phyloP scores from a whole-genome alignment of 2,329 filamentous ascomycete genomes.

The Fragosphaeria purpurea region DNA sequence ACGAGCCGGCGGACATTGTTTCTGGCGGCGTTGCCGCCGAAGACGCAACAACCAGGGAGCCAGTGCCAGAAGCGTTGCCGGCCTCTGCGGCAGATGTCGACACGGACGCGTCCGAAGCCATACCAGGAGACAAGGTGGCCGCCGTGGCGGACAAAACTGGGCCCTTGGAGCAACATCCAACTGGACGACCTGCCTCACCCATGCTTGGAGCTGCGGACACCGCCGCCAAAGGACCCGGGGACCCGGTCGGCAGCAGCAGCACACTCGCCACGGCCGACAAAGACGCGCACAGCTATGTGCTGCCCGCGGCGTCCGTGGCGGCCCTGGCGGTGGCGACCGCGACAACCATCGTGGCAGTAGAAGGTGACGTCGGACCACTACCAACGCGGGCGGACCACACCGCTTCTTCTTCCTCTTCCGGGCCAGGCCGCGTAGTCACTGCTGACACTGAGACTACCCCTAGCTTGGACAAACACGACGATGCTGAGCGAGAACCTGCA shows the following conservation, averaged over 20 bases:
- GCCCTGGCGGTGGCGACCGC: conserved; percentile 3
- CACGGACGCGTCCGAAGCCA: no score
- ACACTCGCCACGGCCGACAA: neutral
- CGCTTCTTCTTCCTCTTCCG: neutral
- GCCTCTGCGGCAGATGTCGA: no score
- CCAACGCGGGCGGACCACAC: neutral
- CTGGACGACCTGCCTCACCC: no score
- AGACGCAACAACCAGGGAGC: neutral
- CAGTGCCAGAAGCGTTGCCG: no score
- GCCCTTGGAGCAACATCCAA: no score
- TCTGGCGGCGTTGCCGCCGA: neutral
- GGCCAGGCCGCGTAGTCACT: neutral
- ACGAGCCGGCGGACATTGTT: neutral
- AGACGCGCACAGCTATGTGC: neutral
- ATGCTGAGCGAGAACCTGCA: conserved; percentile 8
- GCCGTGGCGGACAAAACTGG: no score
- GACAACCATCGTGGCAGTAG: conserved; percentile 5
- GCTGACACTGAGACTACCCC: conserved; percentile 7
- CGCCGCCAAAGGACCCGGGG: neutral
- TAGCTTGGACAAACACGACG: conserved; percentile 5
- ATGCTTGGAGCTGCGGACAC: neutral
- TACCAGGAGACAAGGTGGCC: no score
- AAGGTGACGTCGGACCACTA: conserved; percentile 6
- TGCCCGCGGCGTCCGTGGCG: conserved; percentile 2
- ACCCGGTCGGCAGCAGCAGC: no score